A percentile compares a stretch with the other conserved stretches of the same genome.
Evolutionary conservation across 768 basidiomycete genomes (phyloP).

Genomic region (Sporobolomyces roseus): DNA sequence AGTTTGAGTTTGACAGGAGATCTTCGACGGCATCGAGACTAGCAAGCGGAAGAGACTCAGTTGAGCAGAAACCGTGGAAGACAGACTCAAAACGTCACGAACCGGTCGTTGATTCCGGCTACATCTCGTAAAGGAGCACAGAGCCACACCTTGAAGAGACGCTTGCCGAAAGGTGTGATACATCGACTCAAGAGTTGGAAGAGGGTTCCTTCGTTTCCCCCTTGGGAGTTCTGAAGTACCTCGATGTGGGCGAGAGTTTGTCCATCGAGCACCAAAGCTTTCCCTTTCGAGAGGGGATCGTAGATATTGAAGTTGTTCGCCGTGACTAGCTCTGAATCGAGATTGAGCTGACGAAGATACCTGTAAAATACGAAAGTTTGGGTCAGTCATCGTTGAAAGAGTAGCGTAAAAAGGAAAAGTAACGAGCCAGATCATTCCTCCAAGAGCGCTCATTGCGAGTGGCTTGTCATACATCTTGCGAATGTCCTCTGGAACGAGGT

Average conservation of each 20-base stretch:
- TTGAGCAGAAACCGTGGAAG: neutral
- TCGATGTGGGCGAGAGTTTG: constrained; percentile 94
- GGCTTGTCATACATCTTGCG: constrained; percentile 64
- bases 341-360: constrained; percentile 87
- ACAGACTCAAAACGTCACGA: too few species aligned
- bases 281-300: constrained; percentile 70
- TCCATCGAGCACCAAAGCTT: constrained; percentile 83
- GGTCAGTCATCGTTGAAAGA: constrained; percentile 3
- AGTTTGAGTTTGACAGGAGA: constrained; percentile 71
- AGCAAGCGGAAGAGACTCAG: constrained; percentile 16
- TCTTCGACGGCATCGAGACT: constrained; percentile 94
- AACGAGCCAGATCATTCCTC: constrained; percentile 80
- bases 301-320: constrained; percentile 87
- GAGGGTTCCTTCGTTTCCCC: constrained; percentile 84
- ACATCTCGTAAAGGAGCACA: constrained; percentile 83
- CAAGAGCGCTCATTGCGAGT: constrained; percentile 75
- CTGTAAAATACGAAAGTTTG: constrained; percentile 46
- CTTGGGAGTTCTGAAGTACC: constrained; percentile 88
- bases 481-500: constrained; percentile 66
- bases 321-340: constrained; percentile 88
- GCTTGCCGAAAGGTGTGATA: constrained; percentile 89
- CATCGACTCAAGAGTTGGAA: constrained; percentile 72
- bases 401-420: neutral
- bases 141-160: constrained; percentile 94
- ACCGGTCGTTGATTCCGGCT: constrained; percentile 84